Conservation (phyloP, 306 rosid genomes). For the Cucumis sativus region DNA sequence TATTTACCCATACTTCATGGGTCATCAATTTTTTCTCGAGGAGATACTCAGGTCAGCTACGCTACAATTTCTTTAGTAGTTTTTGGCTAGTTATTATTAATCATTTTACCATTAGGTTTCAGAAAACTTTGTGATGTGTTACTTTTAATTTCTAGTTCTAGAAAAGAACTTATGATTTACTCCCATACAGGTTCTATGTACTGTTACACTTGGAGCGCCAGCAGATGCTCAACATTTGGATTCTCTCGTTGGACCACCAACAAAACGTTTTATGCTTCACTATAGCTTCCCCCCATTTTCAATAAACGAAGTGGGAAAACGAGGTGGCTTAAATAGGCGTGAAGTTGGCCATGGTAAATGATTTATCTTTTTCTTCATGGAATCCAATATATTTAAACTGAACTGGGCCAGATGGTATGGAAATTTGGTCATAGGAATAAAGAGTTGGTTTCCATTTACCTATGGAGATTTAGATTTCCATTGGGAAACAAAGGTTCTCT, state of each 20-base stretch:
- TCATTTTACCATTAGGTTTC: background rate
- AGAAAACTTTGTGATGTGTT: background rate
- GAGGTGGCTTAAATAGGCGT: conserved; percentile 84
- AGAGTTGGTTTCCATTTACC: background rate
- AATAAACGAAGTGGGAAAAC: conserved; percentile 87
- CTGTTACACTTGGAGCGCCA: conserved; percentile 94
- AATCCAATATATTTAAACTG: background rate
- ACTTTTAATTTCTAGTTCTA: conserved; percentile 9
- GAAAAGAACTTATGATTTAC: conserved; percentile 4
- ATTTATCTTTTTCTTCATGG: background rate
- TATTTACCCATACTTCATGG: conserved; percentile 63
- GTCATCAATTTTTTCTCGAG: conserved; percentile 78
- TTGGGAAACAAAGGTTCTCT: background rate
- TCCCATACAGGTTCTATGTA: conserved; percentile 66
- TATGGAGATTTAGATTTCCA: background rate
- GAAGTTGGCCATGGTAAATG: conserved; percentile 96
- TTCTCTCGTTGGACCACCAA: conserved; percentile 74
- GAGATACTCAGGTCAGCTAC: conserved; percentile 79
- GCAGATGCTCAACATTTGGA: conserved; percentile 86
- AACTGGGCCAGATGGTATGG: background rate
- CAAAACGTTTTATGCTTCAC: conserved; percentile 95
- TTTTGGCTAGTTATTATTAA: background rate
- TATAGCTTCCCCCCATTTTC: conserved; percentile 94
- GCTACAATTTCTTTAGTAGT: conserved; percentile 8
- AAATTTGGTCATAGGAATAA: background rate